A percentile compares a stretch with the other conserved stretches of the same genome.
These are phyloP conservation scores for Amphichorda felina DNA, from an alignment of 2,329 filamentous ascomycete species.

Conservation along the genomic window DNA sequence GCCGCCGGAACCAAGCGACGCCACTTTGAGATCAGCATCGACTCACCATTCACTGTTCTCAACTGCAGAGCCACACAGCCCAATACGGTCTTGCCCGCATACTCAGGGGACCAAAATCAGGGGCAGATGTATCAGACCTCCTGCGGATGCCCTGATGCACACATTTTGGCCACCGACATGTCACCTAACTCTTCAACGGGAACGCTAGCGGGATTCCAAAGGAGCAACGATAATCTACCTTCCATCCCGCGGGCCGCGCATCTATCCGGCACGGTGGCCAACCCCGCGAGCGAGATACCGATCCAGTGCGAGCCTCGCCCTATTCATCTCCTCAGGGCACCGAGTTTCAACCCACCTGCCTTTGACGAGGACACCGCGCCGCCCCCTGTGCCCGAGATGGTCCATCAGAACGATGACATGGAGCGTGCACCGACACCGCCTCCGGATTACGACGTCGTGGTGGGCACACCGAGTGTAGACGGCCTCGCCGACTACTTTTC, in stretches of 20 bases:
- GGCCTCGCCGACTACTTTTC: slow-evolving; percentile 78
- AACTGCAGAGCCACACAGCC: slow-evolving; percentile 88
- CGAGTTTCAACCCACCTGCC: slow-evolving; percentile 78
- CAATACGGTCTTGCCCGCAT: slow-evolving; percentile 77
- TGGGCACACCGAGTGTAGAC: slow-evolving; percentile 57
- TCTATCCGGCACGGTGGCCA: slow-evolving; percentile 23
- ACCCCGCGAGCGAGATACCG: slow-evolving; percentile 12
- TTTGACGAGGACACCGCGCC: slow-evolving; percentile 60
- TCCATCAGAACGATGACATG: slow-evolving; percentile 3
- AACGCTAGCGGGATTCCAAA: slow-evolving; percentile 22
- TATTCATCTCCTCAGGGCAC: slow-evolving; percentile 72
- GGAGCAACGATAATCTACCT: slow-evolving; percentile 20
- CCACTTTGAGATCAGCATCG: slow-evolving; percentile 93
- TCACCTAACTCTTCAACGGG: slow-evolving; percentile 55
- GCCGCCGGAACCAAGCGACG: slow-evolving; percentile 60
- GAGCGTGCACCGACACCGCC: slow-evolving; percentile 34
- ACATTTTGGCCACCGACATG: slow-evolving; percentile 42
- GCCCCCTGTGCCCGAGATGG: slow-evolving; percentile 18
- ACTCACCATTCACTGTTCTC: slow-evolving; percentile 87
- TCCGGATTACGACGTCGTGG: slow-evolving; percentile 70
- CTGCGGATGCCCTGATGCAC: slow-evolving; percentile 42
- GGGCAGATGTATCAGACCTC: slow-evolving; percentile 29
- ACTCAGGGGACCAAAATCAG: slow-evolving; percentile 43
- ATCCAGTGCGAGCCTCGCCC: slow-evolving; percentile 42
- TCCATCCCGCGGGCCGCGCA: slow-evolving; percentile 46